A percentile compares a stretch with the other conserved stretches of the same genome.
These are phyloP conservation scores for Pseudogymnoascus sp. DNA, from an alignment of 2,329 filamentous ascomycete species.

Conservation along the genomic window DNA sequence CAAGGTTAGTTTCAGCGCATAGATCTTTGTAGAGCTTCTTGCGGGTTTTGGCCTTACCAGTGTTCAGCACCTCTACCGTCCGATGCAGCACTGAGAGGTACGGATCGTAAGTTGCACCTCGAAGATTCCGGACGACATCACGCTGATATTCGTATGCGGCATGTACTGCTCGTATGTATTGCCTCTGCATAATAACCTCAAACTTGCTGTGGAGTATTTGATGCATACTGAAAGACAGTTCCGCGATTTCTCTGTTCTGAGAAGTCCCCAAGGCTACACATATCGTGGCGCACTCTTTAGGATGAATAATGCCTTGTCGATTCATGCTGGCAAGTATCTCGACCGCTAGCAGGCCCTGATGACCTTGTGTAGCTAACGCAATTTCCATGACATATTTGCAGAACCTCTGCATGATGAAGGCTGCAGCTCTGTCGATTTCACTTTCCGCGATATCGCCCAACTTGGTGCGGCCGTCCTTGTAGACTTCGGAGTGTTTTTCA, in stretches of 20 bases:
- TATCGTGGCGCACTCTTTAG: slow-evolving; percentile 79
- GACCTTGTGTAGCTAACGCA: slow-evolving; percentile 61
- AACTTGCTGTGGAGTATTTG: slow-evolving; percentile 76
- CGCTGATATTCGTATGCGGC: too few relatives aligned
- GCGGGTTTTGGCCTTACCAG: too few relatives aligned
- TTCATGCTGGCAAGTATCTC: slow-evolving; percentile 86
- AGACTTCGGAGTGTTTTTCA: slow-evolving; percentile 64
- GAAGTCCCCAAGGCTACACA: slow-evolving; percentile 85
- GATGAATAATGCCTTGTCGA: slow-evolving; percentile 80
- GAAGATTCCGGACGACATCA: too few relatives aligned
- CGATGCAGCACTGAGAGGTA: too few relatives aligned
- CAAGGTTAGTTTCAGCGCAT: too few relatives aligned
- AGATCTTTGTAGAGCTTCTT: too few relatives aligned
- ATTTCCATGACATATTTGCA: slow-evolving; percentile 60
- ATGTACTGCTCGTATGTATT: too few relatives aligned
- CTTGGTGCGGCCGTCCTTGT: slow-evolving; percentile 24
- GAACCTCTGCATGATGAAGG: slow-evolving; percentile 75
- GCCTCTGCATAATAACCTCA: too few relatives aligned
- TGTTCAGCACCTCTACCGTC: too few relatives aligned
- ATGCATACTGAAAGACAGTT: slow-evolving; percentile 72
- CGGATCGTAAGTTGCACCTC: too few relatives aligned
- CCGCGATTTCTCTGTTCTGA: slow-evolving; percentile 61
- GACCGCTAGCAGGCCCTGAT: slow-evolving; percentile 70
- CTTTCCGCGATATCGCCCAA: slow-evolving; percentile 52
- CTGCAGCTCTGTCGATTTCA: slow-evolving; percentile 74